Evolutionary conservation across 1,284 basidiomycete species (phyloP), one percentile per base, ranked within the genome.

Genomic region (Fistulina hepatica): DNA sequence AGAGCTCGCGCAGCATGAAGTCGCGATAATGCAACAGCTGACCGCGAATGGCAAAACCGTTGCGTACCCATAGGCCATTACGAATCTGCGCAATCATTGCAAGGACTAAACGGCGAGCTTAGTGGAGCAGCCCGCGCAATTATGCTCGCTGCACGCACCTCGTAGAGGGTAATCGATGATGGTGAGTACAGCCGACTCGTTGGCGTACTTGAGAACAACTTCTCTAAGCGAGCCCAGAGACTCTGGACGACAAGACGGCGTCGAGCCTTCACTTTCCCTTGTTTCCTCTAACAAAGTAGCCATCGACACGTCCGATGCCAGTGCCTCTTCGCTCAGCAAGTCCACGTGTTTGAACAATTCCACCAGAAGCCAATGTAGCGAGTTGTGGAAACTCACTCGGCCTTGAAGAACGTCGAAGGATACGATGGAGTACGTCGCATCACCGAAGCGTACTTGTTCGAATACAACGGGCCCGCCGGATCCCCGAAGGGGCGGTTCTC

Each of bases 1-100:
- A 97, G 8, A 91, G 73, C 57, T 97, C 95, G 20, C 94, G 81
- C 38, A 97, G 75, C 71, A 86, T 85, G 55, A 91, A 91, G 56
- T 98, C 94, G 28, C 92, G 83, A 57, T 98, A 99, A 57, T 98
- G 93, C 39, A 94, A 70, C n/a, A 93, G 71, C 56, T 98, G 95
- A 1, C 90, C 89, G 2, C 94, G 81, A 48, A 98, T 93, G 5
- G 85, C 86, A 49, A 92, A 89, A 2, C 95, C 95, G 49, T 99
- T 99, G 37, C 94, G 82, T 4, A 97, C 93, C 95, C 95, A 99
- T 15, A 97, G 71, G 3, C 93, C 92, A 2, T 89, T 84, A 12
- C 92, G 77, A 39, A 97, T 92, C 58, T 98, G 95, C 0, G 94
- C 90, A 23, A 97, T 80, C 71, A 91, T 85, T 0, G 81, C 73